Evolutionary conservation across 2,329 filamentous ascomycete species (phyloP).

Genomic region (Fusarium longipes): DNA sequence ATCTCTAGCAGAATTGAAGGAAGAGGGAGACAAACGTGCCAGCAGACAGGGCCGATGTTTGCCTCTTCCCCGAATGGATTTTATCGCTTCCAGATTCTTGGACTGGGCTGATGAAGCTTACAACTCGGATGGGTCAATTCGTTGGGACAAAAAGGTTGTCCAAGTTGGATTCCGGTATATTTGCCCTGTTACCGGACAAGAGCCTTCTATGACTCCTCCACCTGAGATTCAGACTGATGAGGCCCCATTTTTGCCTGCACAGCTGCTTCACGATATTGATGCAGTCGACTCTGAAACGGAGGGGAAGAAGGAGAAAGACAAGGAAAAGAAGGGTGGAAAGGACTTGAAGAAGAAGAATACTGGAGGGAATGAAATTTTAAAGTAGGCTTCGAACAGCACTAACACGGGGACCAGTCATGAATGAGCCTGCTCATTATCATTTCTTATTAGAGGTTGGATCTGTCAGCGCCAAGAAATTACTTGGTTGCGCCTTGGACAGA

Average conservation of each 20-base stretch:
- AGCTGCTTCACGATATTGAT: slow-evolving; percentile 24
- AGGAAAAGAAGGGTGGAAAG: not conserved
- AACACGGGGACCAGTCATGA: not conserved
- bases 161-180: slow-evolving; percentile 40
- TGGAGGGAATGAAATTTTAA: slow-evolving; percentile 20
- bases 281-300: not conserved
- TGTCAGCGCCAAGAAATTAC: slow-evolving; percentile 3
- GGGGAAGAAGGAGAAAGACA: not conserved
- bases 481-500: slow-evolving; percentile 12
- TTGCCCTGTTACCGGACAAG: slow-evolving; percentile 24
- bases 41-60: slow-evolving; percentile 45
- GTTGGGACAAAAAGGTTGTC: slow-evolving; percentile 45
- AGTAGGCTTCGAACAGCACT: not conserved
- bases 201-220: slow-evolving; percentile 3
- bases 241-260: slow-evolving; percentile 12
- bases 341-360: slow-evolving; percentile 1
- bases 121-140: slow-evolving; percentile 42
- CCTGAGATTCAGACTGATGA: slow-evolving; percentile 20
- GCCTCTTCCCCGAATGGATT: slow-evolving; percentile 49
- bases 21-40: slow-evolving; percentile 49
- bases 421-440: slow-evolving; percentile 6
- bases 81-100: slow-evolving; percentile 21
- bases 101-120: slow-evolving; percentile 17
- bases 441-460: slow-evolving; percentile 15
- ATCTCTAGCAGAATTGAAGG: slow-evolving; percentile 51